Conservation (phyloP, 305 asterid genomes). For the Solanum hybrid region DNA sequence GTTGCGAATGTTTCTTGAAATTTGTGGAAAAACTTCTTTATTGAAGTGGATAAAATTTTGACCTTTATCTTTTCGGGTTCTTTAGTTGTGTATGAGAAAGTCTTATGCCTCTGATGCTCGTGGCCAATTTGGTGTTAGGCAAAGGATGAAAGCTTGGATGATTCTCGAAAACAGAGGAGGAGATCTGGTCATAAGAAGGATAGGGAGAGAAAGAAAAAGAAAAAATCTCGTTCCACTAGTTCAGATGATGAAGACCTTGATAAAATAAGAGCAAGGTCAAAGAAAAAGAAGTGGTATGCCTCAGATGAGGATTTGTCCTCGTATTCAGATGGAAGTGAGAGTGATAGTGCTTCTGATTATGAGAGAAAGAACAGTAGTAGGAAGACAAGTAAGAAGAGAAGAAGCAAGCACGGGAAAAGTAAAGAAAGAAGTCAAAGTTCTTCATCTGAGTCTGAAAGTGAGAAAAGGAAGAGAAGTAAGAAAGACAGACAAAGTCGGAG, state of each 20-base stretch:
- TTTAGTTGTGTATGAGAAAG: neutral
- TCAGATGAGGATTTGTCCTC: constrained; percentile 64
- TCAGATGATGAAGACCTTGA: constrained; percentile 56
- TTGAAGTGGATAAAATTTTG: neutral
- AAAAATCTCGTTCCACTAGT: constrained; percentile 33
- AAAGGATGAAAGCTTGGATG: constrained; percentile 23
- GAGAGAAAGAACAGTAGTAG: constrained; percentile 25
- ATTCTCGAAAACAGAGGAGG: constrained; percentile 30
- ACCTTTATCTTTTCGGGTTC: neutral
- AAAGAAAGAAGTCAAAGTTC: constrained; percentile 28
- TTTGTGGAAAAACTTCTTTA: neutral
- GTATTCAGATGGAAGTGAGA: constrained; percentile 34
- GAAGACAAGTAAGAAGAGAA: constrained; percentile 34
- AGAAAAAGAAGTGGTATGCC: constrained; percentile 75
- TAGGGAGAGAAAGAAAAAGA: constrained; percentile 29
- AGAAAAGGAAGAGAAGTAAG: constrained; percentile 4
- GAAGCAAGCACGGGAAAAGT: constrained; percentile 26
- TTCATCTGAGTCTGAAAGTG: constrained; percentile 27
- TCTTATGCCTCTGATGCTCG: constrained; percentile 3
- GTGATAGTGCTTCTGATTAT: constrained; percentile 27
- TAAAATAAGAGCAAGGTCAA: constrained; percentile 45
- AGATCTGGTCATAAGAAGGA: constrained; percentile 39
- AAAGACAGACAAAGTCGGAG: constrained; percentile 15
- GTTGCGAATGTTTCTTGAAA: neutral
- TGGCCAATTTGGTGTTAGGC: constrained; percentile 24